Evolutionary conservation across 2,329 filamentous ascomycete species (phyloP), one percentile per base, ranked within the genome.

Genomic region (Pseudogymnoascus sp.): DNA sequence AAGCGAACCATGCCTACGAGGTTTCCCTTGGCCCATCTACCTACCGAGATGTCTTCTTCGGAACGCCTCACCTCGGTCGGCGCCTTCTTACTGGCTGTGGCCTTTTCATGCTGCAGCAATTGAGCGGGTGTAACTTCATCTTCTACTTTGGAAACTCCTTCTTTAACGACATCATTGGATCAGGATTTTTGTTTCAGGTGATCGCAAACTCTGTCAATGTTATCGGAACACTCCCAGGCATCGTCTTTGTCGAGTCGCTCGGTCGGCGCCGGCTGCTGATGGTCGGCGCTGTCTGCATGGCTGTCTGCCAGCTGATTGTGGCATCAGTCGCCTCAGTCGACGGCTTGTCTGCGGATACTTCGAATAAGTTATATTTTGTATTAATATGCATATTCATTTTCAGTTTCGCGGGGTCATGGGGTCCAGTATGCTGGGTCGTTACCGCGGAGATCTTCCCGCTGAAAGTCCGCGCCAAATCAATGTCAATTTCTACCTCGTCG

Each of bases 141-240:
- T 89, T 90, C 82, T 90, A 90, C 73, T 90, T 90, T 74, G 86
- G 88, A 63, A 90, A 87, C 1, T 83, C 82, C 3, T 91, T 90
- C 73, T 91, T 91, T 75, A 79, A 81, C 63, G 82, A 83, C 39
- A 81, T 82, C 43, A 79, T 90, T 58, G 70, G 77, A 19, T 84
- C 83, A 65, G 82, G 88, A 1, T 91, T 89, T 71, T 80, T 83
- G 35, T 89, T 91, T 64, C 84, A 85, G 16, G 81, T 92, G 69
- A 90, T 92, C 67, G 86, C 90, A 69, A 88, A 89, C 73, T 76
- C 87, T 61, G 89, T 94, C 75, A 93, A 93, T 71, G 84, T 90
- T n/a, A 80, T 84, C 52, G 90, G 88, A 4, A 93, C 90, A 1
- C 74, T 93, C 63, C 89, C 90, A 1, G 89, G 89, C 35, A 75